phyloP scores from a whole-genome alignment of 345 rosid species.

The Euphorbia peplus region DNA sequence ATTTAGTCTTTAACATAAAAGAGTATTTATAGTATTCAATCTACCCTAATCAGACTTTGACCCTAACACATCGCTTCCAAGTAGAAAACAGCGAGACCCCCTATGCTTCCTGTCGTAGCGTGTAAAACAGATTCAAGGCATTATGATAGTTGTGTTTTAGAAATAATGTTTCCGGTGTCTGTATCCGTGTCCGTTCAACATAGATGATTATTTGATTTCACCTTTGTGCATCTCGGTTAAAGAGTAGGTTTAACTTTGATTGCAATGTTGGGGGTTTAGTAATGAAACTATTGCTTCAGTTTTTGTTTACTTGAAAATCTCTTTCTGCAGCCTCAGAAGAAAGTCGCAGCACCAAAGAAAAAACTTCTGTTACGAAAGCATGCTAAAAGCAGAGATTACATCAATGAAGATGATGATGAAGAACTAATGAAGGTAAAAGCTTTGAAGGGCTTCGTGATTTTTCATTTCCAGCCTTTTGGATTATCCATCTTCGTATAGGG shows the following conservation, averaged over 20 bases:
- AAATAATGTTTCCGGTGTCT: no score
- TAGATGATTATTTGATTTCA: background rate
- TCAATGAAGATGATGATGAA: constrained; percentile 46
- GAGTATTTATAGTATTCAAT: no score
- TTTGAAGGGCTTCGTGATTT: background rate
- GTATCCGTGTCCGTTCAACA: no score
- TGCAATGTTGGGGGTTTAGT: background rate
- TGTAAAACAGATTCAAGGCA: no score
- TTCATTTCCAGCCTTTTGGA: constrained; percentile 1
- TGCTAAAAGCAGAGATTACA: constrained; percentile 24
- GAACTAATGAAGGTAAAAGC: constrained; percentile 52
- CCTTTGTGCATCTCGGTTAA: background rate
- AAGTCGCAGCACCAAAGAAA: constrained; percentile 38
- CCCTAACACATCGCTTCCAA: no score
- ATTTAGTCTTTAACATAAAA: no score
- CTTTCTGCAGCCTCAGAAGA: constrained; percentile 35
- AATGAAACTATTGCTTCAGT: background rate
- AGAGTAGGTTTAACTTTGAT: background rate
- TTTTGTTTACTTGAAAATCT: background rate
- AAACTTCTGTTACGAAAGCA: constrained; percentile 29
- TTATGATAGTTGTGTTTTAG: no score
- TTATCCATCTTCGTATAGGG: background rate
- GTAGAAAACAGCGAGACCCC: no score
- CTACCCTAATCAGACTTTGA: no score
- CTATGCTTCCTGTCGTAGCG: no score